Conservation (phyloP, 768 basidiomycete species). For the Piloderma croceum region DNA sequence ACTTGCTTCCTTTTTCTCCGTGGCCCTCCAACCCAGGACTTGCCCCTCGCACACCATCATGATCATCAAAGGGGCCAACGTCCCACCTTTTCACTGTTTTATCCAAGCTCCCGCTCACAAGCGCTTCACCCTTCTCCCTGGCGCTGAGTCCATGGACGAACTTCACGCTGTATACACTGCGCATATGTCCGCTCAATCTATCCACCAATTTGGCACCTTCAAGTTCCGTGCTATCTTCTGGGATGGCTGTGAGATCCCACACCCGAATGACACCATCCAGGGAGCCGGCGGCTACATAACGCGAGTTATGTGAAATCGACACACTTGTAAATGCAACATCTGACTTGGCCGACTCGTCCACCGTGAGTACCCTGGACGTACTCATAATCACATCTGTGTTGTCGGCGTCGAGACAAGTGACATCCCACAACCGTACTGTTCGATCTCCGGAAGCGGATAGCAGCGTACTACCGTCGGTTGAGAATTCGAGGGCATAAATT, state of each 20-base stretch:
- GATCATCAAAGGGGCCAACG: conserved; percentile 13
- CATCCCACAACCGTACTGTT: background rate
- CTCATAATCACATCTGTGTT: background rate
- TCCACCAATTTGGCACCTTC: background rate
- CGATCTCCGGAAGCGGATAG: background rate
- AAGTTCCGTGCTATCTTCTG: background rate
- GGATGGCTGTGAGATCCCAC: background rate
- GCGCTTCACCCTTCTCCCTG: conserved; percentile 20
- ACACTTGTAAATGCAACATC: background rate
- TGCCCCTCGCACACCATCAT: background rate
- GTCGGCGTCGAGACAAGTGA: background rate
- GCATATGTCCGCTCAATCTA: background rate
- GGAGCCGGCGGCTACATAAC: background rate
- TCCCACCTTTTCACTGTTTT: conserved; percentile 47
- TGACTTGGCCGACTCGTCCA: background rate
- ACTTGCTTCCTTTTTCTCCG: conserved; percentile 18
- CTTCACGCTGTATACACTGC: background rate
- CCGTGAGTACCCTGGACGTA: no score
- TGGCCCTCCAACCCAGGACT: no score
- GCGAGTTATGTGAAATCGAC: background rate
- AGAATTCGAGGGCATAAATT: conserved; percentile 33
- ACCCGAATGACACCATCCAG: background rate
- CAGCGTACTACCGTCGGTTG: conserved; percentile 24
- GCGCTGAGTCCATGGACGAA: background rate
- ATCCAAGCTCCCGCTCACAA: conserved; percentile 40